These are phyloP conservation scores for Apophysomyces trapeziformis DNA, from an alignment of 371 early-diverging fungal genomes.

Conservation along the genomic window DNA sequence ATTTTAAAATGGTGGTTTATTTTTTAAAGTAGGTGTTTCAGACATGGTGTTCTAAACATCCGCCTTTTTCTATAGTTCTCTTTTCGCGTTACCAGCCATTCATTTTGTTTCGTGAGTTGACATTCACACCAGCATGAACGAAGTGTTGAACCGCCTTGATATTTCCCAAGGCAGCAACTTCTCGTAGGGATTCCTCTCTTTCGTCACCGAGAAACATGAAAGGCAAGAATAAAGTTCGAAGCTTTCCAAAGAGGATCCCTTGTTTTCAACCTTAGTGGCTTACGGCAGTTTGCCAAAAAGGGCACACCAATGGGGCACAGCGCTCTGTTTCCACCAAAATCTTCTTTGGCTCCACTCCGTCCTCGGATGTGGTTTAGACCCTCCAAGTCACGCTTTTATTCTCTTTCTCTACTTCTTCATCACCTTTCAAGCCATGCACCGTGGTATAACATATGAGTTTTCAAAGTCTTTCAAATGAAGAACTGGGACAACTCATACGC, in stretches of 20 bases:
- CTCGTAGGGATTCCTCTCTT: conserved; percentile 67
- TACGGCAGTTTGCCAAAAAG: too few species aligned
- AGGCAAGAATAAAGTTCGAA: not conserved
- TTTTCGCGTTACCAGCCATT: conserved; percentile 63
- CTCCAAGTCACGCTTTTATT: conserved; percentile 12
- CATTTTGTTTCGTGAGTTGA: conserved; percentile 68
- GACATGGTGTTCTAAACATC: too few species aligned
- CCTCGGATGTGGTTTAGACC: not conserved
- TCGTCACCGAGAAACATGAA: conserved; percentile 50
- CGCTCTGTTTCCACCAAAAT: not conserved
- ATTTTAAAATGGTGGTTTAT: too few species aligned
- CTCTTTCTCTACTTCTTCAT: not conserved
- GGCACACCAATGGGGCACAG: too few species aligned
- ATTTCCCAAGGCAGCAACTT: conserved; percentile 79
- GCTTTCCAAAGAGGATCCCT: too few species aligned
- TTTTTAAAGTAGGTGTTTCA: too few species aligned
- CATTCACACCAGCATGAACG: conserved; percentile 62
- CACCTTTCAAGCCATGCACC: not conserved
- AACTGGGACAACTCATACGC: not conserved
- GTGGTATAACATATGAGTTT: not conserved
- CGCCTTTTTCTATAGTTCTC: not conserved
- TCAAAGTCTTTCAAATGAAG: not conserved
- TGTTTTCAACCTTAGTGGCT: too few species aligned
- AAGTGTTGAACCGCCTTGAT: conserved; percentile 66
- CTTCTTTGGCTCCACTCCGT: not conserved